phyloP scores from a whole-genome alignment of 148 eudicot species.

The Vaccinium vitisidaea region DNA sequence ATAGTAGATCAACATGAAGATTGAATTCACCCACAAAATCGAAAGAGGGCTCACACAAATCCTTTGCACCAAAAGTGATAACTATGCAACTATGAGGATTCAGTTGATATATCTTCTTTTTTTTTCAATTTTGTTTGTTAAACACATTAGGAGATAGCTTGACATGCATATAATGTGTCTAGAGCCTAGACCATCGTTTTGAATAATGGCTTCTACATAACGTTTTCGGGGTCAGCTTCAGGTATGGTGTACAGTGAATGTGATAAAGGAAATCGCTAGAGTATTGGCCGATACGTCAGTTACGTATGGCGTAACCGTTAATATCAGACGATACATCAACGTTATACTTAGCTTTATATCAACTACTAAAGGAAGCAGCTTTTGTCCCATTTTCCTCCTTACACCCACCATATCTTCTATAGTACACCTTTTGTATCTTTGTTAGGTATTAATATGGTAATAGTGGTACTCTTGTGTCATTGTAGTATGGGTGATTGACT shows the following conservation, averaged over 20 bases:
- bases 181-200: not conserved
- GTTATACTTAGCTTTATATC: not conserved
- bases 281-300: not conserved
- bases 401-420: not conserved
- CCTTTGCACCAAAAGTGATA: not conserved
- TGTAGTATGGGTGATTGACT: not conserved
- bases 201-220: not conserved
- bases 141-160: not conserved
- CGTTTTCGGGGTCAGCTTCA: not conserved
- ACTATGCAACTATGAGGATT: not conserved
- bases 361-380: not conserved
- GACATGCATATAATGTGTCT: not conserved
- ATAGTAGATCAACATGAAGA: not conserved
- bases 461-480: not conserved
- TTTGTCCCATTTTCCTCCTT: not conserved
- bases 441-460: not conserved
- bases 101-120: not conserved
- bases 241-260: not conserved
- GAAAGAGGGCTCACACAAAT: not conserved
- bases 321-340: not conserved
- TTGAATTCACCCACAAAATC: not conserved
- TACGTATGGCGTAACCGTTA: not conserved
- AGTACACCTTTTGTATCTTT: not conserved
- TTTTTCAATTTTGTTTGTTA: not conserved
- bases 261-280: not conserved